Evolutionary conservation across 352 stramenopile species (phyloP).

Genomic region (Phytophthora pinifolia): DNA sequence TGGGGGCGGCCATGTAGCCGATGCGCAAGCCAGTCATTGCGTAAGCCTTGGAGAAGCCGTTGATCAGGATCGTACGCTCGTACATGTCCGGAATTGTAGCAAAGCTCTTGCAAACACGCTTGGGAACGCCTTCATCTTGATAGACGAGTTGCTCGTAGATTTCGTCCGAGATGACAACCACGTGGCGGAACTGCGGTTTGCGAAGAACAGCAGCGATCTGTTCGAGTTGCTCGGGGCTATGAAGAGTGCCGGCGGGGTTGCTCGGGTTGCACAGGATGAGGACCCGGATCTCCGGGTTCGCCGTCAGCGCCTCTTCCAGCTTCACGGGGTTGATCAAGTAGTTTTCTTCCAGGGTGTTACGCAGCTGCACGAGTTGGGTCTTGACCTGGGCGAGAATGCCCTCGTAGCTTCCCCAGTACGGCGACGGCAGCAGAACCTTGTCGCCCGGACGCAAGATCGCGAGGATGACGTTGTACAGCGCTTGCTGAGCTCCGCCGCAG

Average conservation of each 20-base stretch:
- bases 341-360: slow-evolving; percentile 86
- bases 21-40: slow-evolving; percentile 96
- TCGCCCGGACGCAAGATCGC: slow-evolving; percentile 89
- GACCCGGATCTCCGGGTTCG: slow-evolving; percentile 69
- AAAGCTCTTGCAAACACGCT: slow-evolving; percentile 65
- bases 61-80: slow-evolving; percentile 92
- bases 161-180: slow-evolving; percentile 93
- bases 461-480: slow-evolving; percentile 91
- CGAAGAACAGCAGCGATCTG: slow-evolving; percentile 53
- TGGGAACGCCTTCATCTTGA: slow-evolving; percentile 58
- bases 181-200: slow-evolving; percentile 60
- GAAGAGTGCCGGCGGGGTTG: slow-evolving; percentile 93
- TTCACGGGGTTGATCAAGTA: slow-evolving; percentile 89
- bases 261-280: slow-evolving; percentile 97
- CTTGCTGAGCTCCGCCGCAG: slow-evolving; percentile 95
- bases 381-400: slow-evolving; percentile 92
- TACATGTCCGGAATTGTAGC: slow-evolving; percentile 82
- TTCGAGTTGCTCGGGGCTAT: slow-evolving; percentile 53
- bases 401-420: slow-evolving; percentile 97
- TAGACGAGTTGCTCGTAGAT: slow-evolving; percentile 97
- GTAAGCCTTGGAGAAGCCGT: slow-evolving; percentile 96
- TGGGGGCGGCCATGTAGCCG: slow-evolving; percentile 86
- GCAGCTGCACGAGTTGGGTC: slow-evolving; percentile 87
- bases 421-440: slow-evolving; percentile 95
- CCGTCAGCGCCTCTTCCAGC: slow-evolving; percentile 75